A percentile compares a stretch with the other conserved stretches of the same genome.
Evolutionary conservation across 2,329 filamentous ascomycete genomes (phyloP).

Genomic region (Botrytis byssoidea): DNA sequence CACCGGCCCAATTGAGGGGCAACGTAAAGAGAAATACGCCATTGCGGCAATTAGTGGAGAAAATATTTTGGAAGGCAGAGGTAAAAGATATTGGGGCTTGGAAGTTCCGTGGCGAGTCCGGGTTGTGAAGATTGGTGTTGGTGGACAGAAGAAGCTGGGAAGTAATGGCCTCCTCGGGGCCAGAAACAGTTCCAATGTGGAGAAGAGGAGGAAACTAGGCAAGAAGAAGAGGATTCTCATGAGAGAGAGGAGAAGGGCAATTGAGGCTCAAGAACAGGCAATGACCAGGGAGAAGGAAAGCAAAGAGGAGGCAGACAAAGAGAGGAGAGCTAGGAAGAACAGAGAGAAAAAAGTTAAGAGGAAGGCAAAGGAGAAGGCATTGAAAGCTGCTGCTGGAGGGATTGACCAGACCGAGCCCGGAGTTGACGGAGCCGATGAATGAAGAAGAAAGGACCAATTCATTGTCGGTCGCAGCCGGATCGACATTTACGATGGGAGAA

Average conservation of each 20-base stretch:
- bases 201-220: constrained; percentile 49
- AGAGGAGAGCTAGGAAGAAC: constrained; percentile 63
- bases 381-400: constrained; percentile 42
- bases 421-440: constrained; percentile 17
- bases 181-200: constrained; percentile 12
- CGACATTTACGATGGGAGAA: constrained; percentile 14
- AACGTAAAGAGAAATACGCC: constrained; percentile 44
- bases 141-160: constrained; percentile 34
- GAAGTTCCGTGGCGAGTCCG: constrained; percentile 61
- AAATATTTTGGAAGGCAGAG: constrained; percentile 49
- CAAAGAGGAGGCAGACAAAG: constrained; percentile 56
- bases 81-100: constrained; percentile 52
- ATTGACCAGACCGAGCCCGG: background rate
- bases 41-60: constrained; percentile 52
- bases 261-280: constrained; percentile 40
- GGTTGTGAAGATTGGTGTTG: constrained; percentile 41
- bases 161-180: constrained; percentile 15
- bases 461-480: constrained; percentile 15
- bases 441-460: constrained; percentile 1
- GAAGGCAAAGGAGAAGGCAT: constrained; percentile 56
- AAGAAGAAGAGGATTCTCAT: constrained; percentile 58
- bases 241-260: constrained; percentile 44
- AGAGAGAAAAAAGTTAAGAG: constrained; percentile 58
- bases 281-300: constrained; percentile 43
- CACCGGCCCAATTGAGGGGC: constrained; percentile 41